These are phyloP conservation scores for Nannizzia gypsea DNA, from an alignment of 2,329 filamentous ascomycete genomes.

Conservation along the genomic window DNA sequence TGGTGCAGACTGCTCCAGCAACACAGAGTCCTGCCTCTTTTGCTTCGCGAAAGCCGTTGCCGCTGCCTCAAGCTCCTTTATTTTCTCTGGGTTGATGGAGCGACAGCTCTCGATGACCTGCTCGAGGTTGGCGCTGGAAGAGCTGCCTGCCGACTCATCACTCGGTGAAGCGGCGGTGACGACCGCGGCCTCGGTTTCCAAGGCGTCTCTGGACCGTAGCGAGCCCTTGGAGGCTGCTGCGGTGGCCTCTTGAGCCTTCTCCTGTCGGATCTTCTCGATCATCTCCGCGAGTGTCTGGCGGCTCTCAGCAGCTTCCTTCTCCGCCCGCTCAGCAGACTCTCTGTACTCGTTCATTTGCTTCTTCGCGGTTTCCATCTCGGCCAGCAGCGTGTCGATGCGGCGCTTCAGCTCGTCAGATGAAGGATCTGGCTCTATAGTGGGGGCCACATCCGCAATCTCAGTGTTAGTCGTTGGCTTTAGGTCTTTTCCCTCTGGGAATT, in stretches of 20 bases:
- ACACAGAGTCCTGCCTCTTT: conserved; percentile 22
- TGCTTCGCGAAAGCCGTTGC: conserved; percentile 29
- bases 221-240: conserved; percentile 22
- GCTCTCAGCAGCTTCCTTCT: conserved; percentile 60
- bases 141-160: neutral
- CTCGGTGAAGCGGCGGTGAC: neutral
- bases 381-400: conserved; percentile 62
- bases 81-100: conserved; percentile 9
- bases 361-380: conserved; percentile 70
- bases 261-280: conserved; percentile 66
- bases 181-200: neutral
- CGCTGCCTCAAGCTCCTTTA: conserved; percentile 30
- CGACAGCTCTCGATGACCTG: neutral
- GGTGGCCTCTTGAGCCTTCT: conserved; percentile 42
- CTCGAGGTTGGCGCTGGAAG: neutral
- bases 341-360: conserved; percentile 68
- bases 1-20: conserved; percentile 49
- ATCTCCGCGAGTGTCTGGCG: conserved; percentile 73
- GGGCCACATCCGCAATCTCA: conserved; percentile 15
- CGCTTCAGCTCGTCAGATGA: conserved; percentile 48
- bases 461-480: conserved; percentile 24
- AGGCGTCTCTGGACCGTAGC: neutral
- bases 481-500: neutral
- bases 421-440: conserved; percentile 28
- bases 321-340: conserved; percentile 65